Conservation (phyloP, 2,329 filamentous ascomycete species). For the Eutypella sp. region DNA sequence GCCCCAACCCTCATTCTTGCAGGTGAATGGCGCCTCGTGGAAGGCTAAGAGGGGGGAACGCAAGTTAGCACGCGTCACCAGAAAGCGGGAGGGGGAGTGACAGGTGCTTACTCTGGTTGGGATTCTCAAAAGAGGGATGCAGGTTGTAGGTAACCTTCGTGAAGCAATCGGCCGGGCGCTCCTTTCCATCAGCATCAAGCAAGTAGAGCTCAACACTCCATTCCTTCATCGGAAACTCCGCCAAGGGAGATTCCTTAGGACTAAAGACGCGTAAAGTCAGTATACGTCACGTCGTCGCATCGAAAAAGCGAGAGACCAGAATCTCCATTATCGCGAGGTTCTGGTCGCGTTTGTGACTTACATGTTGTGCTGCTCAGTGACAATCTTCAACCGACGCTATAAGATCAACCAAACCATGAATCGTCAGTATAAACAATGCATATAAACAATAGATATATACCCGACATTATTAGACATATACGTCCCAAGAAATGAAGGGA, state of each 20-base stretch:
- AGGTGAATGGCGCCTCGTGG: conserved; percentile 79
- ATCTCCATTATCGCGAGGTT: no score
- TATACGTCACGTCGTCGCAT: no score
- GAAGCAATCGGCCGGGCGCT: conserved; percentile 78
- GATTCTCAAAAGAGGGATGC: conserved; percentile 88
- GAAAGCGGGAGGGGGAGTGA: background rate
- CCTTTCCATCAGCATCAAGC: conserved; percentile 79
- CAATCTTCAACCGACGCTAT: conserved; percentile 85
- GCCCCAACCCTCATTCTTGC: conserved; percentile 94
- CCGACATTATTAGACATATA: no score
- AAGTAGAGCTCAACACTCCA: conserved; percentile 88
- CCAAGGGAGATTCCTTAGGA: conserved; percentile 73
- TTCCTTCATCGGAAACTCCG: conserved; percentile 85
- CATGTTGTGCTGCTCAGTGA: conserved; percentile 88
- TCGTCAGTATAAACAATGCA: conserved; percentile 14
- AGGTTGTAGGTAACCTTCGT: conserved; percentile 90
- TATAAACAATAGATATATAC: no score
- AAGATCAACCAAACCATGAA: conserved; percentile 32
- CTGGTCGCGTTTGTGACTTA: conserved; percentile 52
- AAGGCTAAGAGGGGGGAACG: conserved; percentile 63
- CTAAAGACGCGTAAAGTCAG: conserved; percentile 36
- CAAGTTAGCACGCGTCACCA: conserved; percentile 1
- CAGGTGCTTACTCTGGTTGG: conserved; percentile 67
- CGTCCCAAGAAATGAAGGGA: no score
- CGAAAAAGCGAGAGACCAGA: no score